Evolutionary conservation across 225 moss, liverwort and hornwort genomes (phyloP).

Genomic region (Pleurozium schreberi): DNA sequence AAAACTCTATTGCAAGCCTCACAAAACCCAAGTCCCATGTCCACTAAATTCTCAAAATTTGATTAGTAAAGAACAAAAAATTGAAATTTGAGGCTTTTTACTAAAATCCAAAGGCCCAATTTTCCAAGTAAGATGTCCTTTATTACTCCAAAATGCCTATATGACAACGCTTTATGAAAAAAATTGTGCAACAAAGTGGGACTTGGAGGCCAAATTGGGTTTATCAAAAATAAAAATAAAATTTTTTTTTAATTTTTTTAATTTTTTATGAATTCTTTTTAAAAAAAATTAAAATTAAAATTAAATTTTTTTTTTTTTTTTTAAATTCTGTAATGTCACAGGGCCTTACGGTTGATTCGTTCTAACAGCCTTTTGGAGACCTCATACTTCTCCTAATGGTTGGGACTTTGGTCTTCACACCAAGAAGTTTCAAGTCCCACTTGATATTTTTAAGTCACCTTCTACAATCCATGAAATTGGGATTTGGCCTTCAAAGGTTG

Average conservation of each 20-base stretch:
- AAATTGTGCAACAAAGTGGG: fast-evolving
- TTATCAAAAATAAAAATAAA: neutral
- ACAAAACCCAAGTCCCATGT: neutral
- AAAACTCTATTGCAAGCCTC: neutral
- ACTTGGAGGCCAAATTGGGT: neutral
- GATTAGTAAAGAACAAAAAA: neutral
- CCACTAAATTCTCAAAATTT: neutral
- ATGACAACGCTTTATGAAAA: neutral
- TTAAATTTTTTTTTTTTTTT: too few species aligned
- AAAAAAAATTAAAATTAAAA: too few species aligned
- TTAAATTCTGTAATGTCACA: too few species aligned
- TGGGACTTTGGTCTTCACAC: neutral
- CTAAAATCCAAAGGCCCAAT: neutral
- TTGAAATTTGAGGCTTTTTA: neutral
- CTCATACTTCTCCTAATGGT: too few species aligned
- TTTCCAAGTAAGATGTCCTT: fast-evolving
- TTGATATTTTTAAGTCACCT: neutral
- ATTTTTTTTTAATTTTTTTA: too few species aligned
- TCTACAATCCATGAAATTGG: neutral
- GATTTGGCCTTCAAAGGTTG: neutral
- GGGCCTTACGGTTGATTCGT: too few species aligned
- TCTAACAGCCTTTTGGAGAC: too few species aligned
- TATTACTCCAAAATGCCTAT: neutral
- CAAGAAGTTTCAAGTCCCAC: neutral
- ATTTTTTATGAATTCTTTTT: too few species aligned